phyloP scores from a whole-genome alignment of 768 basidiomycete species.

The Macrolepiota fuliginosa region DNA sequence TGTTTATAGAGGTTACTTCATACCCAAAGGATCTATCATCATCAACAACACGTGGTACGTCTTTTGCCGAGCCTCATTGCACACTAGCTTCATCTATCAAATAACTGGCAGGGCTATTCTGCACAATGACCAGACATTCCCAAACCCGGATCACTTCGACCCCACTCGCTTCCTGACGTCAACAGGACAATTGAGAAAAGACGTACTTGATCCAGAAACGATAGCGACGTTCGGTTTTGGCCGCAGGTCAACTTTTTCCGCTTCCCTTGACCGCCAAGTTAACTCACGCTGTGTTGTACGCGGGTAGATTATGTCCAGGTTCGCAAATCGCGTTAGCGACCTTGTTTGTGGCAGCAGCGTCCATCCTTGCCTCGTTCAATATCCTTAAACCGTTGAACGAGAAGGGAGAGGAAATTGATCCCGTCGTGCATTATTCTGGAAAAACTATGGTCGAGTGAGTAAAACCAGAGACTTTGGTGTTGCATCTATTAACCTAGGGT shows the following conservation, averaged over 20 bases:
- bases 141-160: constrained; percentile 21
- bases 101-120: constrained; percentile 21
- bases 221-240: constrained; percentile 22
- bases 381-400: constrained; percentile 19
- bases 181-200: constrained; percentile 13
- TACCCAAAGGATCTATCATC: constrained; percentile 28
- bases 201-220: constrained; percentile 17
- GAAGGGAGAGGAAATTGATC: constrained; percentile 16
- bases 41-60: constrained; percentile 25
- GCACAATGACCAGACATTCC: constrained; percentile 20
- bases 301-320: constrained; percentile 24
- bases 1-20: constrained; percentile 31
- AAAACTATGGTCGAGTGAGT: constrained; percentile 7
- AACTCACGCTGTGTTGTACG: not conserved
- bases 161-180: constrained; percentile 25
- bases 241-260: constrained; percentile 17
- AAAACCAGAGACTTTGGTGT: not conserved
- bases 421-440: constrained; percentile 3
- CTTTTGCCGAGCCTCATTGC: not conserved
- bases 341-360: constrained; percentile 18
- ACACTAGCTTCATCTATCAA: not conserved
- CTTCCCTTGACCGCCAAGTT: not conserved
- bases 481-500: not conserved
- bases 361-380: constrained; percentile 19
- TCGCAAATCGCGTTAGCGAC: constrained; percentile 19